Percentiles rank a stretch among this genome's conserved stretches.
Conservation (phyloP, 441 rosid species). For the Corymbia citriodora region DNA sequence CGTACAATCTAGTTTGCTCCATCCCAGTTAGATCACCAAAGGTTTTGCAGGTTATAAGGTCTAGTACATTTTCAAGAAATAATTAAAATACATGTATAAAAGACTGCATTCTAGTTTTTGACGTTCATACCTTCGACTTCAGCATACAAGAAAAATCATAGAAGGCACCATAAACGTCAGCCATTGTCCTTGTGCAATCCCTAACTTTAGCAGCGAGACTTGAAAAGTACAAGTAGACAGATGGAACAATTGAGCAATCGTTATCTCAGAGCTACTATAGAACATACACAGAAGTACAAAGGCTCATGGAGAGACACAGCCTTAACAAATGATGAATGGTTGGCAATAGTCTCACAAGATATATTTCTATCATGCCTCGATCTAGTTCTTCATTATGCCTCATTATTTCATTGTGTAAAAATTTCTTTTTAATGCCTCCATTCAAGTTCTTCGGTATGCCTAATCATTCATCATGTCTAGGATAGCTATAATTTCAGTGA, state of each 20-base stretch:
- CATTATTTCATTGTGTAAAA: not conserved
- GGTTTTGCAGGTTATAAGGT: not conserved
- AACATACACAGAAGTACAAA: not conserved
- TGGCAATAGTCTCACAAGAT: not conserved
- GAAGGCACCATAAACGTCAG: slow-evolving; percentile 91
- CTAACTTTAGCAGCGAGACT: slow-evolving; percentile 87
- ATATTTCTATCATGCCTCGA: not conserved
- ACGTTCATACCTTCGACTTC: slow-evolving; percentile 54
- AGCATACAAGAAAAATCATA: slow-evolving; percentile 75
- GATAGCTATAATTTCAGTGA: not conserved
- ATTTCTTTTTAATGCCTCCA: not conserved
- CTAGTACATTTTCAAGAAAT: not conserved
- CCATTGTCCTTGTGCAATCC: slow-evolving; percentile 74
- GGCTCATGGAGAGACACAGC: not conserved
- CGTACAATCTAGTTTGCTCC: not conserved
- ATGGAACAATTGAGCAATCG: not conserved
- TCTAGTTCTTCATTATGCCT: not conserved
- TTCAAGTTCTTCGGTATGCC: not conserved
- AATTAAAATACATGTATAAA: not conserved
- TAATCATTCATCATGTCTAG: not conserved
- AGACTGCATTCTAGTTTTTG: not conserved
- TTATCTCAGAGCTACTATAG: not conserved
- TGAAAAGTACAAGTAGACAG: slow-evolving; percentile 10
- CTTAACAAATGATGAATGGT: not conserved
- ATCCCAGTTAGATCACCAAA: not conserved